Conservation (phyloP, 139 green algal species). For the Chlorella sorokiniana region DNA sequence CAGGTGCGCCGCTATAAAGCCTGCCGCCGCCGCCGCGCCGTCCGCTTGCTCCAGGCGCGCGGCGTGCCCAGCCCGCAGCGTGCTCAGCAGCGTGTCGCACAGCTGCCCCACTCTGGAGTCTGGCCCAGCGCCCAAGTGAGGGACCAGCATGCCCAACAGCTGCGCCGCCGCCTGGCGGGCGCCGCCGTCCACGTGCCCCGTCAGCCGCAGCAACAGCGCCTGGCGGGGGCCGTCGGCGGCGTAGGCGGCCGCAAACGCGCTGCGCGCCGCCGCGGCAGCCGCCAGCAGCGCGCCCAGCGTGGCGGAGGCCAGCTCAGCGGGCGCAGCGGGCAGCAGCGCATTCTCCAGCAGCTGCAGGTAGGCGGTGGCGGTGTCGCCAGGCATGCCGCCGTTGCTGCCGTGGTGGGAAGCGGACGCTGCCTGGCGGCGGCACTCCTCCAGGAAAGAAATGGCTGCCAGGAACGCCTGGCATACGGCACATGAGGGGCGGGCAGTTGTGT, state of each 20-base stretch:
- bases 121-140: conserved; percentile 13
- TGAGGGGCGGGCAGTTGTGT: not conserved
- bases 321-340: conserved; percentile 50
- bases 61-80: conserved; percentile 23
- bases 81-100: conserved; percentile 42
- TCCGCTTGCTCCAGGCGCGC: conserved; percentile 45
- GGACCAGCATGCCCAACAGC: conserved; percentile 60
- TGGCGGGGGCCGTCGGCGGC: conserved; percentile 30
- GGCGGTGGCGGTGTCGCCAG: not conserved
- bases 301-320: conserved; percentile 51
- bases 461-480: conserved; percentile 41
- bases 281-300: conserved; percentile 57
- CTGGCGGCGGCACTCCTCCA: conserved; percentile 44
- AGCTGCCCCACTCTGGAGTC: not conserved
- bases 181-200: conserved; percentile 57
- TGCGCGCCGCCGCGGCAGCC: conserved; percentile 6
- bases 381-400: conserved; percentile 3
- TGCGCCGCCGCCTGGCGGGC: conserved; percentile 58
- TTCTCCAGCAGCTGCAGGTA: conserved; percentile 59
- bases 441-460: conserved; percentile 49
- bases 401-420: not conserved
- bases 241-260: conserved; percentile 32
- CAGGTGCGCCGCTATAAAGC: conserved; percentile 61
- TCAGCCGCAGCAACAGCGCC: conserved; percentile 59
- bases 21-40: conserved; percentile 49